These are phyloP conservation scores for Cercospora canescens DNA, from an alignment of 2,329 filamentous ascomycete species.

Conservation along the genomic window DNA sequence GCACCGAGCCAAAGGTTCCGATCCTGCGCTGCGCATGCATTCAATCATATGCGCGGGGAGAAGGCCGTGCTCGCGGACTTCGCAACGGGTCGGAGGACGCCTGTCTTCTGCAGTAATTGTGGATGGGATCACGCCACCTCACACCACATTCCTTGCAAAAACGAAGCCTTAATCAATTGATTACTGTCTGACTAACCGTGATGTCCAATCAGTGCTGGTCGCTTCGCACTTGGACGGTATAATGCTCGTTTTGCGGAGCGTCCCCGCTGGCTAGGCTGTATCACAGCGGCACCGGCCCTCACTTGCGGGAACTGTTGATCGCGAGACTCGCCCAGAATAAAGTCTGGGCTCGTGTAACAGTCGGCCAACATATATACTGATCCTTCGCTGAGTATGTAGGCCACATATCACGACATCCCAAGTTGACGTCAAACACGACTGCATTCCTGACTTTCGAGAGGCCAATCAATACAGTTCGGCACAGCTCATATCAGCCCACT, in stretches of 20 bases:
- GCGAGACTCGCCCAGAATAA: slow-evolving; percentile 13
- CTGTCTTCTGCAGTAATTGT: slow-evolving; percentile 3
- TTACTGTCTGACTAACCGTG: slow-evolving; percentile 5
- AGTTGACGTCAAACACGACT: background rate
- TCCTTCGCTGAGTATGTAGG: slow-evolving; percentile 13
- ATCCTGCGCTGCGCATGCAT: background rate
- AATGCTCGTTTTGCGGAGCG: slow-evolving; percentile 12
- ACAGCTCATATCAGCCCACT: background rate
- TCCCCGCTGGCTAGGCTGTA: slow-evolving; percentile 12
- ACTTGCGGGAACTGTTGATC: slow-evolving; percentile 8
- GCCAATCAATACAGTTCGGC: background rate
- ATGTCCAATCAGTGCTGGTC: slow-evolving; percentile 8
- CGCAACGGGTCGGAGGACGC: slow-evolving; percentile 2
- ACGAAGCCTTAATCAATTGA: slow-evolving; percentile 11
- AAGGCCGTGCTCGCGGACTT: background rate
- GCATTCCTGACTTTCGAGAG: background rate
- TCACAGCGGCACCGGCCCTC: slow-evolving; percentile 8
- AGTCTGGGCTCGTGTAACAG: slow-evolving; percentile 9
- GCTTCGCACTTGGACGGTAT: background rate
- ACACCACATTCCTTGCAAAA: slow-evolving; percentile 17
- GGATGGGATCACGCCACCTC: slow-evolving; percentile 2
- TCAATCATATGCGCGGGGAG: background rate
- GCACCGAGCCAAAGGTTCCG: background rate
- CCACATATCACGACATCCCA: slow-evolving; percentile 12
- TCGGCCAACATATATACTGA: slow-evolving; percentile 17